Evolutionary conservation across 2,329 filamentous ascomycete species (phyloP).

Genomic region (Escovopsis sp.): DNA sequence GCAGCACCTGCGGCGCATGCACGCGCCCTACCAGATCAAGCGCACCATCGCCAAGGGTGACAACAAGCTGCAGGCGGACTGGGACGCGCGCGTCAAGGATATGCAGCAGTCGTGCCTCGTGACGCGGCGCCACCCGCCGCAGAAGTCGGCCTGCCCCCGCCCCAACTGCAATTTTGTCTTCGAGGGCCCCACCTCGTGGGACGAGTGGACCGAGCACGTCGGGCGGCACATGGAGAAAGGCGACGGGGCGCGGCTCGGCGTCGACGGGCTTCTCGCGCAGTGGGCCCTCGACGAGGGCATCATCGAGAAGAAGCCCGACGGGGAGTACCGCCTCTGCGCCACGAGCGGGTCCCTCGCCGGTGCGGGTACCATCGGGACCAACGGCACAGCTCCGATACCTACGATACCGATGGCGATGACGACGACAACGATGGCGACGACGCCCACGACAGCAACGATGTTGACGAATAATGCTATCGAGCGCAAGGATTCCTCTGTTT

Average conservation of each 20-base stretch:
- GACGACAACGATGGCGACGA: constrained; percentile 5
- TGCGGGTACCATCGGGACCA: not conserved
- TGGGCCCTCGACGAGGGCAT: constrained; percentile 51
- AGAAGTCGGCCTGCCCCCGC: constrained; percentile 54
- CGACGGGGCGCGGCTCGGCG: constrained; percentile 39
- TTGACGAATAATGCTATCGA: too few species aligned
- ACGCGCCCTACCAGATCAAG: constrained; percentile 53
- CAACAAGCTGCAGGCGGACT: constrained; percentile 43
- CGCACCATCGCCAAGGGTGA: constrained; percentile 41
- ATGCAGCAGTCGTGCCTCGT: constrained; percentile 64
- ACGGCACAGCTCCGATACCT: too few species aligned
- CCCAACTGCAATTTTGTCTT: constrained; percentile 58
- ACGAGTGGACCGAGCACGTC: constrained; percentile 84
- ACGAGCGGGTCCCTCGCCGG: constrained; percentile 11
- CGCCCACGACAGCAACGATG: constrained; percentile 1
- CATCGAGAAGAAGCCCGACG: constrained; percentile 40
- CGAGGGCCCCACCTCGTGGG: constrained; percentile 61
- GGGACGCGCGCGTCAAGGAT: constrained; percentile 49
- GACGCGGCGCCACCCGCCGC: constrained; percentile 52
- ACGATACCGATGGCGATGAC: too few species aligned
- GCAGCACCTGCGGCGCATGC: constrained; percentile 89
- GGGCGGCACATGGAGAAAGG: constrained; percentile 75
- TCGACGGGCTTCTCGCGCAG: constrained; percentile 40
- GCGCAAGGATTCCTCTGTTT: constrained; percentile 13
- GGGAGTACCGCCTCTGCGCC: constrained; percentile 36